These are phyloP conservation scores for Colletotrichum ledebouriae DNA, from an alignment of 2,329 filamentous ascomycete genomes.

Conservation along the genomic window DNA sequence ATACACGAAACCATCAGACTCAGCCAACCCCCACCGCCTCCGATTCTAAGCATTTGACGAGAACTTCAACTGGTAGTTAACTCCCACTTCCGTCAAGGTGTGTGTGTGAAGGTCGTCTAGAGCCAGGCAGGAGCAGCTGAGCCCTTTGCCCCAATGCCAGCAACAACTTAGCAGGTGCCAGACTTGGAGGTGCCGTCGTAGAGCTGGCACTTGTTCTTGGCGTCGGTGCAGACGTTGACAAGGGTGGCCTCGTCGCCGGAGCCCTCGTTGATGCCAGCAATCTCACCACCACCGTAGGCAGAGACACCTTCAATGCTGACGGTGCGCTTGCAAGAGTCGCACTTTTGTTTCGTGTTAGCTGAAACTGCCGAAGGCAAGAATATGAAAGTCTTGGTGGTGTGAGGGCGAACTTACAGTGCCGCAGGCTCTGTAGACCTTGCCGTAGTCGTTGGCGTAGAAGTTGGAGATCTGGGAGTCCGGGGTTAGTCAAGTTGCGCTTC, in stretches of 20 bases:
- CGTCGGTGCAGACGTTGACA: conserved; percentile 47
- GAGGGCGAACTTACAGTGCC: conserved; percentile 36
- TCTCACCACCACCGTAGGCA: conserved; percentile 54
- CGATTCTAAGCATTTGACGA: no score
- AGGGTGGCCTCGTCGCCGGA: conserved; percentile 51
- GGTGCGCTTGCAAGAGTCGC: conserved; percentile 55
- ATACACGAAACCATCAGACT: conserved; percentile 21
- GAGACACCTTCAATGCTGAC: conserved; percentile 57
- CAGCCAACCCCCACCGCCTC: not conserved
- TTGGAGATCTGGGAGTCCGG: conserved; percentile 48
- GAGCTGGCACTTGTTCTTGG: conserved; percentile 45
- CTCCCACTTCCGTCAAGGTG: not conserved
- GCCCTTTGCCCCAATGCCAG: not conserved
- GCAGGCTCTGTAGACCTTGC: conserved; percentile 55
- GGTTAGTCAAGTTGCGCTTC: not conserved
- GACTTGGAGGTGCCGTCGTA: conserved; percentile 48
- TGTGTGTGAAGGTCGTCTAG: not conserved
- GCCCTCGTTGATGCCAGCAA: conserved; percentile 59
- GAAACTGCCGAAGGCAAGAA: no score
- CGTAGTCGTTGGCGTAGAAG: conserved; percentile 61
- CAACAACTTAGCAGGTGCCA: conserved; percentile 33
- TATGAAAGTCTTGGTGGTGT: conserved; percentile 23
- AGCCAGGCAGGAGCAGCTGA: not conserved
- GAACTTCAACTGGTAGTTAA: not conserved
- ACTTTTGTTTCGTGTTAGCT: conserved; percentile 9